phyloP scores from a whole-genome alignment of 129 eudicot species.

The Mikania micrantha region DNA sequence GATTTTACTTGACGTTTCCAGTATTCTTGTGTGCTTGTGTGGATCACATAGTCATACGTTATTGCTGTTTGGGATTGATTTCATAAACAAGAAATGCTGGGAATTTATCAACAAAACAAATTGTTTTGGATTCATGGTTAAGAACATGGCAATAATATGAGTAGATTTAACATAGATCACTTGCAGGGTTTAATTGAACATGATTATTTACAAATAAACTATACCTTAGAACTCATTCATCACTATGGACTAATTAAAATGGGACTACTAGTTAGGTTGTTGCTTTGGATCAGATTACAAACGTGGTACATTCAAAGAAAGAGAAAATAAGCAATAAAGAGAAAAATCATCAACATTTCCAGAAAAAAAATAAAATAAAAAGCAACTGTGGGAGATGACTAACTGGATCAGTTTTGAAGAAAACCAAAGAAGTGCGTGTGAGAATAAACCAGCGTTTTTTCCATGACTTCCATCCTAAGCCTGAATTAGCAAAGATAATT shows the following conservation, averaged over 20 bases:
- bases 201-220: neutral
- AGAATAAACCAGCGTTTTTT: conserved; percentile 99
- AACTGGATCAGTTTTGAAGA: conserved; percentile 97
- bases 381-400: conserved; percentile 25
- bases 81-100: neutral
- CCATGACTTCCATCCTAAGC: conserved; percentile 99
- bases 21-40: neutral
- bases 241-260: neutral
- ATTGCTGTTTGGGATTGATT: neutral
- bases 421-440: conserved; percentile 92
- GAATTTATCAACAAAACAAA: neutral
- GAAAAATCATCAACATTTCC: neutral
- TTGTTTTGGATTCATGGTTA: neutral
- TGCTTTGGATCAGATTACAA: neutral
- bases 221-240: neutral
- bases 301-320: neutral
- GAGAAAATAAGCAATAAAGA: too few relatives aligned
- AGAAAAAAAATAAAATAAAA: neutral
- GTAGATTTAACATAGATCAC: neutral
- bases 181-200: neutral
- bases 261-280: neutral
- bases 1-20: neutral
- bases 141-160: neutral
- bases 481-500: conserved; percentile 38
- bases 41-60: neutral